Evolutionary conservation across 495 filamentous ascomycete genomes (phyloP).

Genomic region (Daldinia decipiens): DNA sequence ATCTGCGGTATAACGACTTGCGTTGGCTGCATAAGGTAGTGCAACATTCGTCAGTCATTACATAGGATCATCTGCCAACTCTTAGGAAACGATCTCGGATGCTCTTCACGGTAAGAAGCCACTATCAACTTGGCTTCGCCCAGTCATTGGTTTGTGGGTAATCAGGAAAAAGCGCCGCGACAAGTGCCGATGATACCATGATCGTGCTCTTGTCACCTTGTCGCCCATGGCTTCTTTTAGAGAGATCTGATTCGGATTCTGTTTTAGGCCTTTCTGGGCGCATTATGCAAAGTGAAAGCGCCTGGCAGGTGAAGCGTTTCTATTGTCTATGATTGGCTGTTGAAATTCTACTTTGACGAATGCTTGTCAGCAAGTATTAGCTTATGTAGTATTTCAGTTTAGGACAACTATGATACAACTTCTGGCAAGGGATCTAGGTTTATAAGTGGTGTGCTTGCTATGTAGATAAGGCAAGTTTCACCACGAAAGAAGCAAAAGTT

Average conservation of each 20-base stretch:
- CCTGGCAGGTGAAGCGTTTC: slow-evolving; percentile 31
- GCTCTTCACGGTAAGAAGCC: not conserved
- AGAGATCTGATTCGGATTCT: not conserved
- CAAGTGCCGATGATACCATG: not conserved
- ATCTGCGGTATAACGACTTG: slow-evolving; percentile 15
- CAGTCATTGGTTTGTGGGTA: not conserved
- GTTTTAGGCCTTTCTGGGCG: slow-evolving; percentile 23
- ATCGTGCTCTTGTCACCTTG: not conserved
- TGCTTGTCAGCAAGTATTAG: not conserved
- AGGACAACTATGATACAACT: not conserved
- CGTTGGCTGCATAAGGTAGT: slow-evolving; percentile 6
- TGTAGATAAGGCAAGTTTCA: not conserved
- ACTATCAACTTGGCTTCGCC: not conserved
- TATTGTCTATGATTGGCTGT: slow-evolving; percentile 19
- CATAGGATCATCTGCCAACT: not conserved
- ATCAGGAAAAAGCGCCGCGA: slow-evolving; percentile 4
- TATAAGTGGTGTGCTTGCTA: not conserved
- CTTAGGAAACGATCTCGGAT: not conserved
- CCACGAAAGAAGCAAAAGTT: slow-evolving; percentile 8
- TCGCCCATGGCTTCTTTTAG: slow-evolving; percentile 6
- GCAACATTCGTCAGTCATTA: slow-evolving; percentile 18
- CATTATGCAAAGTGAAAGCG: slow-evolving; percentile 35
- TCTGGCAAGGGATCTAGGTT: not conserved
- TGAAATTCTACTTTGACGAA: slow-evolving; percentile 10
- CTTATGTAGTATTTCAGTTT: not conserved